Evolutionary conservation across 805 yeast species (phyloP), one percentile per base, ranked within the genome.

Genomic region (Blastobotrys robertii): DNA sequence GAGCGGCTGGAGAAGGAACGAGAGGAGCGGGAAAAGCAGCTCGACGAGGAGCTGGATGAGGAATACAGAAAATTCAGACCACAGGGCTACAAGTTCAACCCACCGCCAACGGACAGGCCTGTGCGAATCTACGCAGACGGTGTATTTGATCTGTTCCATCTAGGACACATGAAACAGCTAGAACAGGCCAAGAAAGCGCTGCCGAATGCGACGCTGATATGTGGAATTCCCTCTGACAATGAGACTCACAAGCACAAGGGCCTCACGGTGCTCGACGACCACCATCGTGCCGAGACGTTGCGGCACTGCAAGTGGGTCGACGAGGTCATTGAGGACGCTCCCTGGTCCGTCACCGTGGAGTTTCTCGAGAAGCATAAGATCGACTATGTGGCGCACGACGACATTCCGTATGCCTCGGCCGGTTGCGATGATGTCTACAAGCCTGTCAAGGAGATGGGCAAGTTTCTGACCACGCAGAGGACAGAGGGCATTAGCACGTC

Each of bases 331-430:
- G 87, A 90, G 25, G 70, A 84, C 60, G 95, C 97, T 1, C 98
- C 98, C 10, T 92, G 98, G 98, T 76, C 83, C 53, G 87, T 92
- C 22, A 82, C 87, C 2, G 76, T 86, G 43, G 86, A 81, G 37
- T 92, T 92, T 55, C 64, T 92, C 51, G 68, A 68, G 38, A 64
- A 81, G 53, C 95, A 92, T 64, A 68, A 78, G 43, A 86, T 92
- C 52, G 98, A 92, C 62, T 92, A 86, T 56, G 96, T 90, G 47
- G 98, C 98, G 2, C 98, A 92, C 63, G 98, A 92, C 66, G 97
- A 92, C 63, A 68, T 86, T 49, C 98, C 98, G 1, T 92, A 92
- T 59, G 95, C 84, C 1, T 78, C 90, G 16, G 78, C 77, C n/a
- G 95, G 81, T 47, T 72, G 79, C 32, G 96, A 84, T 60, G 98